Conservation (phyloP, 108 stramenopile genomes). For the Cyclotella baltica region DNA sequence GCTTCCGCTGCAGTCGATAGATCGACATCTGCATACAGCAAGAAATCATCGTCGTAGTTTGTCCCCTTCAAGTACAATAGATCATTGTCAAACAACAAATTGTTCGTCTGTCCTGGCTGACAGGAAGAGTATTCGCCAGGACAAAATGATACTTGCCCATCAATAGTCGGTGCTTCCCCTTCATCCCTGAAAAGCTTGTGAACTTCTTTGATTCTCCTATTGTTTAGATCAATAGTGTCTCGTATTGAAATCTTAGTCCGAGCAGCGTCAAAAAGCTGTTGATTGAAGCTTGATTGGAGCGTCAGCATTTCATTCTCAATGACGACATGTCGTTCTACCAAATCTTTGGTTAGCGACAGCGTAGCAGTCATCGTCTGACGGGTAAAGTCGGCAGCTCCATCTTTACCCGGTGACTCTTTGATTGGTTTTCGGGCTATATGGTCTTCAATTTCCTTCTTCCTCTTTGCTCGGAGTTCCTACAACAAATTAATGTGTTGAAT, state of each 20-base stretch:
- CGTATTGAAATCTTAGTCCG: neutral
- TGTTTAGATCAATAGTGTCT: neutral
- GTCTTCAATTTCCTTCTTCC: neutral
- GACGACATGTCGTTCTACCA: neutral
- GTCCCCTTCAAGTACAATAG: neutral
- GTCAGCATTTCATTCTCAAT: neutral
- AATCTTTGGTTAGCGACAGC: neutral
- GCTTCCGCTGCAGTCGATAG: neutral
- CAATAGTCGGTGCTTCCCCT: neutral
- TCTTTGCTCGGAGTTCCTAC: constrained; percentile 11
- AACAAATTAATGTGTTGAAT: too few species aligned
- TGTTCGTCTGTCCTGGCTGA: neutral
- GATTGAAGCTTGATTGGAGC: neutral
- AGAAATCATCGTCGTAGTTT: neutral
- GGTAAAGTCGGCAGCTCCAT: too few species aligned
- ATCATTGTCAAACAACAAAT: neutral
- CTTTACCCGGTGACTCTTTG: neutral
- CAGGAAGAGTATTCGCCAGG: neutral
- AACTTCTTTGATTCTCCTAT: neutral
- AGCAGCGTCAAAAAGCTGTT: constrained; percentile 5
- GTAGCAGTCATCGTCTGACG: neutral
- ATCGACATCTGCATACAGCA: constrained; percentile 1
- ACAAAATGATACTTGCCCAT: neutral
- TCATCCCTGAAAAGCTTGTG: neutral
- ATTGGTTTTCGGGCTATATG: neutral